Percentiles rank a stretch among this genome's conserved stretches.
phyloP scores from a whole-genome alignment of 108 stramenopile species.

The Cyclostephanos tholiformis region DNA sequence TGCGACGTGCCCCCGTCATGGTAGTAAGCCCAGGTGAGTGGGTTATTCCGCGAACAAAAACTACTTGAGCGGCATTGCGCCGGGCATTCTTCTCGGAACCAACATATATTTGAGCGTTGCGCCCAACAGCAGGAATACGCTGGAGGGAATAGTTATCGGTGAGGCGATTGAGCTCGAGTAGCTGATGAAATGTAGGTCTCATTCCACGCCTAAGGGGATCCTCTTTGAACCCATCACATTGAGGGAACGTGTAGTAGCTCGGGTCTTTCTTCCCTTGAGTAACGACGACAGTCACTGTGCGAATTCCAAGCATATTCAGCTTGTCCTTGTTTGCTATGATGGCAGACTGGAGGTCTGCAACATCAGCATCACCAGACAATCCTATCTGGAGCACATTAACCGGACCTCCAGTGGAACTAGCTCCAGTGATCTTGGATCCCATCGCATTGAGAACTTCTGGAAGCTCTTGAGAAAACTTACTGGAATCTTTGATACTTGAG shows the following conservation, averaged over 20 bases:
- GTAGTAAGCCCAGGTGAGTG: conserved; percentile 86
- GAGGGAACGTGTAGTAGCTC: conserved; percentile 86
- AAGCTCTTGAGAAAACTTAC: conserved; percentile 55
- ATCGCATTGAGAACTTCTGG: conserved; percentile 66
- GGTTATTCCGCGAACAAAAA: conserved; percentile 92
- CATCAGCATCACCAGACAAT: conserved; percentile 28
- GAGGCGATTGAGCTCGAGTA: conserved; percentile 88
- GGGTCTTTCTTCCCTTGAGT: conserved; percentile 78
- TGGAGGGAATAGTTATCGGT: conserved; percentile 83
- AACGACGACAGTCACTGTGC: conserved; percentile 80
- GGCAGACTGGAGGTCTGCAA: conserved; percentile 57
- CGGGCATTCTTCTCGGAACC: conserved; percentile 81
- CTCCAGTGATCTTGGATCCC: conserved; percentile 60
- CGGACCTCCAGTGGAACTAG: conserved; percentile 56
- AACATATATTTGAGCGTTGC: conserved; percentile 92
- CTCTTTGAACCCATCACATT: conserved; percentile 78
- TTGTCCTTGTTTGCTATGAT: conserved; percentile 57
- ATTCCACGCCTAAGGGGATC: conserved; percentile 94
- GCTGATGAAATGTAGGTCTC: conserved; percentile 96
- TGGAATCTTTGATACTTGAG: conserved; percentile 56
- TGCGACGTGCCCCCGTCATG: conserved; percentile 65
- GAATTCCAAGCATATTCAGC: conserved; percentile 77
- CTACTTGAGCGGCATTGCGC: conserved; percentile 84
- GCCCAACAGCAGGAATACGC: conserved; percentile 87
- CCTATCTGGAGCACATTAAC: conserved; percentile 89